These are phyloP conservation scores for Pyricularia sp. DNA, from an alignment of 2,329 filamentous ascomycete genomes.

Conservation along the genomic window DNA sequence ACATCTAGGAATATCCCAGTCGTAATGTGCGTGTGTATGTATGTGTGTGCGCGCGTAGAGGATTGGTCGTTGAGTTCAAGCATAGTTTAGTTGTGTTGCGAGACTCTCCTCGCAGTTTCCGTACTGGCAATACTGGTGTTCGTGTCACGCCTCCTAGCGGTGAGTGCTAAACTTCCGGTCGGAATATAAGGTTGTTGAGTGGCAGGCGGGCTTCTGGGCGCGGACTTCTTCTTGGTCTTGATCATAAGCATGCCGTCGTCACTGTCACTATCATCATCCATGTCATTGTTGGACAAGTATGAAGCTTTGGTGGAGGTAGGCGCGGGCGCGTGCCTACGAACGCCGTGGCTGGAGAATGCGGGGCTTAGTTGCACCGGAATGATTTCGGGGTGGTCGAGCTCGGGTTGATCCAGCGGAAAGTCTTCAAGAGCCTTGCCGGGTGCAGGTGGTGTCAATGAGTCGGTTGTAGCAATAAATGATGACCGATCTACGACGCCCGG, in stretches of 20 bases:
- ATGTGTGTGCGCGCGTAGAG: too few relatives aligned
- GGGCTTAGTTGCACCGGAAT: slow-evolving; percentile 16
- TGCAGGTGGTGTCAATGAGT: slow-evolving; percentile 45
- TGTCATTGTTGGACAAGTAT: slow-evolving; percentile 17
- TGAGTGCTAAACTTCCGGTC: slow-evolving; percentile 20
- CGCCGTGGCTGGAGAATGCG: background rate
- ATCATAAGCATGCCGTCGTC: slow-evolving; percentile 46
- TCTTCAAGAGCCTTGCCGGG: slow-evolving; percentile 32
- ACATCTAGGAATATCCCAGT: background rate
- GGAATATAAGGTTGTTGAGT: slow-evolving; percentile 4
- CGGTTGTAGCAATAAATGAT: slow-evolving; percentile 39
- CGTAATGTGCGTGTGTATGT: background rate
- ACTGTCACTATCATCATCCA: slow-evolving; percentile 41
- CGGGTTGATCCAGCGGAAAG: slow-evolving; percentile 34
- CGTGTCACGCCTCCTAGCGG: slow-evolving; percentile 37
- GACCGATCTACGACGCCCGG: slow-evolving; percentile 35
- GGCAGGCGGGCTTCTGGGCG: background rate
- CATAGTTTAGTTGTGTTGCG: background rate
- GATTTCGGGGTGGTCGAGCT: slow-evolving; percentile 12
- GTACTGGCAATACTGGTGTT: slow-evolving; percentile 53
- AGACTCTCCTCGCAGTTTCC: slow-evolving; percentile 53
- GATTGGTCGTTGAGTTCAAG: background rate
- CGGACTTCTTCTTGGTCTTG: slow-evolving; percentile 32
- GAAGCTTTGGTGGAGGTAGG: background rate
- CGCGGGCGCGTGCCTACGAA: background rate